A percentile compares a stretch with the other conserved stretches of the same genome.
Evolutionary conservation across 2,329 filamentous ascomycete genomes (phyloP).

Genomic region (Aspergillus arachidicola): DNA sequence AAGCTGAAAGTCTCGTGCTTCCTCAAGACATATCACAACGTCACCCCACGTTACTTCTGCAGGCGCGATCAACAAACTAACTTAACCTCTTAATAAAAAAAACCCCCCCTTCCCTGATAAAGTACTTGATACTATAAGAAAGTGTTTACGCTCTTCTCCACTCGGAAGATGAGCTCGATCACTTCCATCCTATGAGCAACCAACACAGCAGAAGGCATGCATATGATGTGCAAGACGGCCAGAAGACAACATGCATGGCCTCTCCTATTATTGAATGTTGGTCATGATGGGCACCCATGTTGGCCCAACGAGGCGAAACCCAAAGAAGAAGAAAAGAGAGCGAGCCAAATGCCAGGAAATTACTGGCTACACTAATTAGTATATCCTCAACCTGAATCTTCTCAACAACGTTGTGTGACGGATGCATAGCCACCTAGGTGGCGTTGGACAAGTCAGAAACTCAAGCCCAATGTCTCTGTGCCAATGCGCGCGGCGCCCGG

Average conservation of each 20-base stretch:
- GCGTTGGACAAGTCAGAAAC: constrained; percentile 24
- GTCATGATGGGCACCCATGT: background rate
- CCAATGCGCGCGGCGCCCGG: background rate
- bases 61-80: background rate
- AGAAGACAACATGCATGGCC: no score
- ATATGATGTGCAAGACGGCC: constrained; percentile 1
- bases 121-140: background rate
- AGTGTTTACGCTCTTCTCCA: background rate
- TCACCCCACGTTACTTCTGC: constrained; percentile 6
- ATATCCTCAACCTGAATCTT: background rate
- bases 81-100: background rate
- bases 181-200: background rate
- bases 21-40: constrained; percentile 5
- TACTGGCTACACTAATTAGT: background rate
- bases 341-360: background rate
- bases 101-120: background rate
- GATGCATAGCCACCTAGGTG: constrained; percentile 17
- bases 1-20: background rate
- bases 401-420: constrained; percentile 6
- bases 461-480: background rate
- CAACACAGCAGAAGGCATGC: background rate
- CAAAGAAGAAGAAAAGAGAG: background rate
- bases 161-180: background rate
- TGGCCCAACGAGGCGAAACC: background rate
- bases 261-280: background rate